Evolutionary conservation across 2,329 filamentous ascomycete species (phyloP).

Genomic region (Paecilomyces sp.): DNA sequence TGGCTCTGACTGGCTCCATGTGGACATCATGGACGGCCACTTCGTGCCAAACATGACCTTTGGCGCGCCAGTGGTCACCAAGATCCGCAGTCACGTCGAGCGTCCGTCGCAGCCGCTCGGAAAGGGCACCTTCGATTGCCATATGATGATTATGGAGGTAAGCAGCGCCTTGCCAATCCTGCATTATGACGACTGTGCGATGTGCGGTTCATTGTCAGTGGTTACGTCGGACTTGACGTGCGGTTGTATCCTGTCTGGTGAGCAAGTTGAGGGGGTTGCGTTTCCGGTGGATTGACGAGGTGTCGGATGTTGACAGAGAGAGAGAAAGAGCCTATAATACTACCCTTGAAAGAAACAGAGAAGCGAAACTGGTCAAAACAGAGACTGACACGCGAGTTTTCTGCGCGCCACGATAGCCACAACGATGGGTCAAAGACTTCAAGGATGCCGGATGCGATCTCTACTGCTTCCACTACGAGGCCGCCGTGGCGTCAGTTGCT

Average conservation of each 20-base stretch:
- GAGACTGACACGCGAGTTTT: background rate
- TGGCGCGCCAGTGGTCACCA: constrained; percentile 88
- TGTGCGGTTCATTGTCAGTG: background rate
- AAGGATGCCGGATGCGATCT: constrained; percentile 89
- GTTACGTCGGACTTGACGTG: background rate
- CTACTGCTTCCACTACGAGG: constrained; percentile 99
- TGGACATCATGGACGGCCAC: constrained; percentile 98
- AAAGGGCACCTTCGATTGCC: constrained; percentile 94
- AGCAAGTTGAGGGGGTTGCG: background rate
- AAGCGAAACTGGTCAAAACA: constrained; percentile 1
- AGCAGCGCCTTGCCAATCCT: constrained; percentile 10
- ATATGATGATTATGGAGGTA: constrained; percentile 99
- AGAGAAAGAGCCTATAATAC: background rate
- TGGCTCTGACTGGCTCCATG: constrained; percentile 87
- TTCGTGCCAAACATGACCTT: constrained; percentile 99
- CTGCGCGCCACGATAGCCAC: constrained; percentile 55
- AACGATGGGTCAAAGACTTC: constrained; percentile 97
- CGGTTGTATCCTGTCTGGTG: background rate
- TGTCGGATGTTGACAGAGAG: background rate
- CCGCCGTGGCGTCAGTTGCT: constrained; percentile 73
- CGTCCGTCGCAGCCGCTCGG: constrained; percentile 62
- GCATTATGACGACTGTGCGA: background rate
- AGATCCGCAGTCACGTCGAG: constrained; percentile 81
- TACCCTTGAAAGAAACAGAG: background rate
- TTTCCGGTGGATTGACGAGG: background rate